These are phyloP conservation scores for Colletotrichum costaricense DNA, from an alignment of 2,329 filamentous ascomycete genomes.

Conservation along the genomic window DNA sequence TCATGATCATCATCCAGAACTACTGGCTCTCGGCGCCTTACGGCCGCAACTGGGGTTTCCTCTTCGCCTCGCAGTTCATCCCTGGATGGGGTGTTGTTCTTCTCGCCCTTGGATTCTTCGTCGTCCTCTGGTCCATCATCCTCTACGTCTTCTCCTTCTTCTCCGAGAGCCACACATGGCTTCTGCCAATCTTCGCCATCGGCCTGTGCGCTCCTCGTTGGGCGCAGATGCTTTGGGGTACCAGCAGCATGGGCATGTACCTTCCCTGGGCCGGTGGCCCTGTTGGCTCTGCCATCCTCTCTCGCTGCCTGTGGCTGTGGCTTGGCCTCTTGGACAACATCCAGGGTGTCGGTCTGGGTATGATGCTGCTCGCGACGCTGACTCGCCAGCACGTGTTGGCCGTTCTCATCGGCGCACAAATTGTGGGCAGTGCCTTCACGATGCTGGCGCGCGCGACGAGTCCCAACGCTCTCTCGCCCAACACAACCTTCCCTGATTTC, in stretches of 20 bases:
- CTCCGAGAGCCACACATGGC: conserved; percentile 72
- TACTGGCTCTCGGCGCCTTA: conserved; percentile 75
- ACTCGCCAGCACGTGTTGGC: conserved; percentile 74
- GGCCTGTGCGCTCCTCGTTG: conserved; percentile 74
- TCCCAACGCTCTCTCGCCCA: conserved; percentile 70
- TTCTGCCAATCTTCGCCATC: conserved; percentile 75
- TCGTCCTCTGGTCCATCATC: conserved; percentile 64
- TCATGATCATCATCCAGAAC: conserved; percentile 73
- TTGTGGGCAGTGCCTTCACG: conserved; percentile 70
- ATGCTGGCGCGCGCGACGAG: conserved; percentile 71
- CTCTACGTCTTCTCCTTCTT: conserved; percentile 64
- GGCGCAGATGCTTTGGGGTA: conserved; percentile 76
- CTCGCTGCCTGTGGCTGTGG: conserved; percentile 69
- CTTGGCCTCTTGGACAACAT: conserved; percentile 73
- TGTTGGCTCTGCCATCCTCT: conserved; percentile 65
- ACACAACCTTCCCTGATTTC: conserved; percentile 72
- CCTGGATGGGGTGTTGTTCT: conserved; percentile 67
- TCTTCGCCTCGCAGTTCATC: conserved; percentile 68
- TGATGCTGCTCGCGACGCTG: conserved; percentile 74
- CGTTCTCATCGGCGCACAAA: conserved; percentile 69
- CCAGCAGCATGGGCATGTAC: conserved; percentile 68
- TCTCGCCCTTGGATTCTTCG: conserved; percentile 66
- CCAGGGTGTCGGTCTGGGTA: conserved; percentile 75
- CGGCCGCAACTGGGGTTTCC: conserved; percentile 74
- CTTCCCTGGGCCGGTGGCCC: conserved; percentile 69